Evolutionary conservation across 805 yeast genomes (phyloP).

Genomic region (Candida pseudoglaebosa): DNA sequence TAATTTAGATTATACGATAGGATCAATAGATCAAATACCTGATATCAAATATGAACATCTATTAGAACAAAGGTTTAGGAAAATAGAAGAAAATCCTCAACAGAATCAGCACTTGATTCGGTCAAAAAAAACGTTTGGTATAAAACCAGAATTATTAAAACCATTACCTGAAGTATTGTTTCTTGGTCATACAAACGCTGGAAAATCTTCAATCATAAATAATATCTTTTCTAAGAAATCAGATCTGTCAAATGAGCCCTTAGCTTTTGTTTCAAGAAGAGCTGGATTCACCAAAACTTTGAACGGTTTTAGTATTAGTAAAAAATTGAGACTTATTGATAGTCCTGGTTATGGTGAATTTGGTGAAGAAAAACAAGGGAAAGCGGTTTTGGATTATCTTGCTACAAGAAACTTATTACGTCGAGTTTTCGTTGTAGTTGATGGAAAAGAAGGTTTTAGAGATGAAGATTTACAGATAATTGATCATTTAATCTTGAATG

Average conservation of each 20-base stretch:
- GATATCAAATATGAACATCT: slow-evolving; percentile 40
- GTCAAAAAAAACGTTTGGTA: slow-evolving; percentile 27
- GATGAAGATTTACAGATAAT: slow-evolving; percentile 54
- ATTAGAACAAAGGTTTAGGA: slow-evolving; percentile 17
- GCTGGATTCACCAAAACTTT: slow-evolving; percentile 63
- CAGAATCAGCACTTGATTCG: slow-evolving; percentile 14
- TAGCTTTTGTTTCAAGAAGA: slow-evolving; percentile 51
- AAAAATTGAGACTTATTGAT: slow-evolving; percentile 65
- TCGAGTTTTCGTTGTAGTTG: slow-evolving; percentile 58
- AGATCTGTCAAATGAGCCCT: slow-evolving; percentile 14
- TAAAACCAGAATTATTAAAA: slow-evolving; percentile 26
- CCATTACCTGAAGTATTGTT: slow-evolving; percentile 67
- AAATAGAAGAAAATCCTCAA: slow-evolving; percentile 17
- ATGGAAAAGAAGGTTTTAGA: slow-evolving; percentile 56
- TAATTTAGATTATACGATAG: slow-evolving; percentile 58
- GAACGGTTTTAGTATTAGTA: slow-evolving; percentile 67
- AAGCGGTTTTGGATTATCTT: slow-evolving; percentile 61
- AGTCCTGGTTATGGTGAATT: slow-evolving; percentile 87
- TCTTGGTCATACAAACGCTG: slow-evolving; percentile 81
- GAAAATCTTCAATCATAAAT: slow-evolving; percentile 76
- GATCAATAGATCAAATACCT: slow-evolving; percentile 52
- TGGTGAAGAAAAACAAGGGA: slow-evolving; percentile 67
- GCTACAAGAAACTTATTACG: slow-evolving; percentile 48
- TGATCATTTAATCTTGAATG: slow-evolving; percentile 46
- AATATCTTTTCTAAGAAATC: slow-evolving; percentile 40